Evolutionary conservation across 176 grass and related monocot genomes (phyloP).

Genomic region (Zea luxurians): DNA sequence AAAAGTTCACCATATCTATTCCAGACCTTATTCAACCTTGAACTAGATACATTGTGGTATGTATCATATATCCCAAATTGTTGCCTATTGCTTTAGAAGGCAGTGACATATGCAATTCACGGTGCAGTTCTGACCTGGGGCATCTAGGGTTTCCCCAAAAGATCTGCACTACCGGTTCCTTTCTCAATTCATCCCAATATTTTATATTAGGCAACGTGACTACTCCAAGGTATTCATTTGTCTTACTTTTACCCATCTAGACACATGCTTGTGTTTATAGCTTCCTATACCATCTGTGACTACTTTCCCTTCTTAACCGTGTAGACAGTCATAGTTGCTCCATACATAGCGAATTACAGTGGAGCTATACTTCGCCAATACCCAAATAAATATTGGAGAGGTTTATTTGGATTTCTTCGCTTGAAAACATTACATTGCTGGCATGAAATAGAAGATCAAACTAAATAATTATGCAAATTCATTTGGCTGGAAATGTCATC

Average conservation of each 20-base stretch:
- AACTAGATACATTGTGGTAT: constrained; percentile 86
- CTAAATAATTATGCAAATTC: not conserved
- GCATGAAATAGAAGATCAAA: not conserved
- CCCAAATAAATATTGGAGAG: no score
- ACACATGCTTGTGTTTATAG: no score
- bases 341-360: no score
- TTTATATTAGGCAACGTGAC: constrained; percentile 89
- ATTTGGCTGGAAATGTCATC: not conserved
- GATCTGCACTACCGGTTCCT: constrained; percentile 93
- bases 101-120: constrained; percentile 19
- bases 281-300: no score
- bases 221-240: constrained; percentile 79
- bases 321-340: no score
- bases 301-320: no score
- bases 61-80: constrained; percentile 23
- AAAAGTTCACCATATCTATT: constrained; percentile 63
- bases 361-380: no score
- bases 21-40: constrained; percentile 86
- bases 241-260: no score
- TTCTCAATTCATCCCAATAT: constrained; percentile 77
- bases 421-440: no score
- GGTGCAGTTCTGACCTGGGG: constrained; percentile 82
- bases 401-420: no score
- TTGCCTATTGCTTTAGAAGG: constrained; percentile 8
- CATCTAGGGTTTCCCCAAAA: constrained; percentile 87